Conservation (phyloP, 257 asterid genomes). For the Nicotiana knightiana region DNA sequence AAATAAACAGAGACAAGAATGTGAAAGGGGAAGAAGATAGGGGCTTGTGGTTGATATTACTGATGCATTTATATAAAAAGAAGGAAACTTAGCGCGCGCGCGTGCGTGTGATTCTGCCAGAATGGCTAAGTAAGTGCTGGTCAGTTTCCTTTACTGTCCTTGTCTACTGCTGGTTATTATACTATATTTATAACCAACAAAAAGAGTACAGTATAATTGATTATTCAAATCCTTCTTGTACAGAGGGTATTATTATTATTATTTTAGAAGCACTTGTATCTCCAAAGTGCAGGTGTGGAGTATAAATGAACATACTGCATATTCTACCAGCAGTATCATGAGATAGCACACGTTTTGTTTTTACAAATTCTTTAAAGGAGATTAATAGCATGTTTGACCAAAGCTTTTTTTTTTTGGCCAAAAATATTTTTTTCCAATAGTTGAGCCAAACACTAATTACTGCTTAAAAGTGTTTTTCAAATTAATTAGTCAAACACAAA, state of each 20-base stretch:
- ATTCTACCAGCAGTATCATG: slow-evolving; percentile 26
- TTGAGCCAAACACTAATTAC: no score
- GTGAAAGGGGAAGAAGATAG: slow-evolving; percentile 6
- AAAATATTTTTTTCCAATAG: no score
- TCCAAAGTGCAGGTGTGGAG: slow-evolving; percentile 22
- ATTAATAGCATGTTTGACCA: neutral
- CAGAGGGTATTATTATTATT: neutral
- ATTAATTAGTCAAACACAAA: no score
- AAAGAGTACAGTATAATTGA: neutral
- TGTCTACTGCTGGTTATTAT: neutral
- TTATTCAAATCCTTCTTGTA: slow-evolving; percentile 1
- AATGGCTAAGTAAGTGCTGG: slow-evolving; percentile 25
- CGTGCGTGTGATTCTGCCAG: slow-evolving; percentile 39
- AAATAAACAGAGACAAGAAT: neutral
- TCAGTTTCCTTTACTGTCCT: slow-evolving; percentile 15
- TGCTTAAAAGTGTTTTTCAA: no score
- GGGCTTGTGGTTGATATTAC: slow-evolving; percentile 17
- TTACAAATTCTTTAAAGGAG: neutral
- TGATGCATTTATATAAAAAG: slow-evolving; percentile 1
- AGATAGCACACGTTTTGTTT: slow-evolving; percentile 15
- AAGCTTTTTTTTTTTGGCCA: no score
- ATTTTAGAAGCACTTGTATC: slow-evolving; percentile 3
- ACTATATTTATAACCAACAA: neutral
- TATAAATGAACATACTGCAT: slow-evolving; percentile 11
- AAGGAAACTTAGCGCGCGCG: slow-evolving; percentile 16